Percentiles rank a stretch among this genome's conserved stretches.
phyloP scores from a whole-genome alignment of 2,329 filamentous ascomycete species.

The Pyrenochaeta sp. region DNA sequence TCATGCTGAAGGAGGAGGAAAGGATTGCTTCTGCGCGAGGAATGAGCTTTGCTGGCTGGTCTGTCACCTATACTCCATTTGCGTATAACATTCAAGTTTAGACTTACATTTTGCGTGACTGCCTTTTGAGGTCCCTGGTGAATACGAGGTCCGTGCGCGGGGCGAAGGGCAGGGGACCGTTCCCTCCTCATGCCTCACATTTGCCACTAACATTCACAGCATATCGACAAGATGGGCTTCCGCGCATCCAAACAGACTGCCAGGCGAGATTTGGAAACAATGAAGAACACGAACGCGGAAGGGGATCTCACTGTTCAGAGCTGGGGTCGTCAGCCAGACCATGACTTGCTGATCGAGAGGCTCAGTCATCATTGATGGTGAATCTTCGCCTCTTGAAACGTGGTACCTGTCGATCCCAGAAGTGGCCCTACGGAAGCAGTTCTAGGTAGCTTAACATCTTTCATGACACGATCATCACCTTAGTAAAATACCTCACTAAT shows the following conservation, averaged over 20 bases:
- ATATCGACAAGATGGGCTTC: neutral
- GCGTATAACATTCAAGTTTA: slow-evolving; percentile 34
- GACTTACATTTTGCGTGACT: slow-evolving; percentile 9
- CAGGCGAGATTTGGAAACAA: neutral
- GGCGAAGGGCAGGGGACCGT: neutral
- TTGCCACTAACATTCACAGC: neutral
- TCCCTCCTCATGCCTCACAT: neutral
- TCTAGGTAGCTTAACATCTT: neutral
- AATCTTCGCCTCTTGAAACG: slow-evolving; percentile 1
- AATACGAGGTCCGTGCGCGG: slow-evolving; percentile 1
- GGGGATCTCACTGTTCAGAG: neutral
- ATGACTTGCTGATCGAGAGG: neutral
- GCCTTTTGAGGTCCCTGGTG: neutral
- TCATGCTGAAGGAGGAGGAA: slow-evolving; percentile 27
- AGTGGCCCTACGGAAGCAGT: neutral
- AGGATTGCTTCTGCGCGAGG: slow-evolving; percentile 17
- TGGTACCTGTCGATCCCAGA: neutral
- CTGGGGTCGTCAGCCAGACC: neutral
- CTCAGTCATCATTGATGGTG: slow-evolving; percentile 4
- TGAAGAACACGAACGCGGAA: neutral
- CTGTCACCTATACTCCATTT: slow-evolving; percentile 44
- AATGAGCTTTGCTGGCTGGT: slow-evolving; percentile 28
- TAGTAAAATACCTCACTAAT: neutral
- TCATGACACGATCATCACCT: neutral
- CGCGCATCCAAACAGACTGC: neutral